Base-by-base conservation (phyloP, 164 flowering plant species). In the Annona squamosa region DNA sequence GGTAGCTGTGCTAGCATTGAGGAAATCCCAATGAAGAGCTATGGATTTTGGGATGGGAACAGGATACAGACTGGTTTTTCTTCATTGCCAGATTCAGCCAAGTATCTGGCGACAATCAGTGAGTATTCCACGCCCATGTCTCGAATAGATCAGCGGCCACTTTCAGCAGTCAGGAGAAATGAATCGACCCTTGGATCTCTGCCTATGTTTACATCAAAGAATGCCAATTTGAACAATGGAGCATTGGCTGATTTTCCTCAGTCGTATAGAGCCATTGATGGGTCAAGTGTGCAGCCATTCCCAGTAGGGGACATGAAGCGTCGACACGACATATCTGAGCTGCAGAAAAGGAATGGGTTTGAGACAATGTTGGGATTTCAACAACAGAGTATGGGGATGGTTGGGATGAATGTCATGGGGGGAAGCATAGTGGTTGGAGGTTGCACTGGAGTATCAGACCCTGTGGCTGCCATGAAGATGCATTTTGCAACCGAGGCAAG, bases 1-100 rank as follows among this genome's bases (percentile, higher is more conserved):
- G 81, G 71, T 67, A 80, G 69, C 65, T 74, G 75, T 73, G 46
- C 73, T 41, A 85, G 86, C 48, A 65, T 75, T 19, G 91, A 88
- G 69, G 87, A 86, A 70, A 77, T 79, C 73, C 91, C 90, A 0
- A n/a, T 80, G 48, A 80, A 76, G 76, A 85, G 84, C 78, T 85
- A 81, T 72, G 89, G 89, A 7, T 85, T 79, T 66, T 92, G 97
- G 97, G 97, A 91, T 79, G 94, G 93, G 66, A 87, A 69, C 79
- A 85, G 83, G 69, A 81, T 85, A 61, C 92, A 83, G 67, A 87
- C 87, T 42, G 89, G 89, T 6, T 79, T 80, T 48, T 48, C 94
- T 19, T 63, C 89, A 6, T 19, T 87, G 73, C 91, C 94, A 2
- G 91, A 90, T 62, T 87, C 95, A 17, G 84, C 97, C 1, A 89